Conservation (phyloP, 495 filamentous ascomycete species). For the Aspergillus kassunensis region DNA sequence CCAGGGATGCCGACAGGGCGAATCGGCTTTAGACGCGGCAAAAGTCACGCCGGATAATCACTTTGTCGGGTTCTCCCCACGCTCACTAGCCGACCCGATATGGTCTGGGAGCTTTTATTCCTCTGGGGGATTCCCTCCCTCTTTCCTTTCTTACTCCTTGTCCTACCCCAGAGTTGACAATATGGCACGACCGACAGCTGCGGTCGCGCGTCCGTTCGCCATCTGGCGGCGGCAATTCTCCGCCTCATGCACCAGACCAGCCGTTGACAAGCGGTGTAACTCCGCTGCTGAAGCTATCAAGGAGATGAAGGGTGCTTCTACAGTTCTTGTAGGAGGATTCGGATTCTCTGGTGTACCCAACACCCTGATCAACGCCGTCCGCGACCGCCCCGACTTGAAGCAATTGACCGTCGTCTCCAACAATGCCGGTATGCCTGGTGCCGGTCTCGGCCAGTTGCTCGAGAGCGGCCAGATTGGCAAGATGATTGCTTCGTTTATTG, state of each 20-base stretch:
- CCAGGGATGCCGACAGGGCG: not conserved
- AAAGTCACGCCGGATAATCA: slow-evolving; percentile 18
- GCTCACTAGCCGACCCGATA: slow-evolving; percentile 15
- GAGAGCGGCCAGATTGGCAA: slow-evolving; percentile 77
- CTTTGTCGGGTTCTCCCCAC: slow-evolving; percentile 20
- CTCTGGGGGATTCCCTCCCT: not conserved
- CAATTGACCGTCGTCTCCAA: slow-evolving; percentile 83
- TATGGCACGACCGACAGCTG: slow-evolving; percentile 32
- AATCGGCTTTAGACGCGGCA: slow-evolving; percentile 20
- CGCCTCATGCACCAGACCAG: slow-evolving; percentile 54
- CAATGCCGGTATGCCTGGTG: slow-evolving; percentile 77
- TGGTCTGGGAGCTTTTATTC: slow-evolving; percentile 6
- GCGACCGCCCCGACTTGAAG: slow-evolving; percentile 65
- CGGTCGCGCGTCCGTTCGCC: slow-evolving; percentile 30
- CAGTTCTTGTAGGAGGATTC: slow-evolving; percentile 75
- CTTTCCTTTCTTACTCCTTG: not conserved
- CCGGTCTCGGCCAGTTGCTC: slow-evolving; percentile 71
- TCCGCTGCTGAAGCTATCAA: slow-evolving; percentile 68
- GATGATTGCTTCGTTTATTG: slow-evolving; percentile 85
- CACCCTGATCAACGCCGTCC: slow-evolving; percentile 74
- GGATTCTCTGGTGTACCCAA: slow-evolving; percentile 83
- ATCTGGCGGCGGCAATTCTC: slow-evolving; percentile 57
- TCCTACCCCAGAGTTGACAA: slow-evolving; percentile 9
- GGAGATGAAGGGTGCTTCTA: slow-evolving; percentile 67
- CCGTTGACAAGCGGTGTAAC: slow-evolving; percentile 74